phyloP scores from a whole-genome alignment of 108 stramenopile species.

The Ochromonas danica region DNA sequence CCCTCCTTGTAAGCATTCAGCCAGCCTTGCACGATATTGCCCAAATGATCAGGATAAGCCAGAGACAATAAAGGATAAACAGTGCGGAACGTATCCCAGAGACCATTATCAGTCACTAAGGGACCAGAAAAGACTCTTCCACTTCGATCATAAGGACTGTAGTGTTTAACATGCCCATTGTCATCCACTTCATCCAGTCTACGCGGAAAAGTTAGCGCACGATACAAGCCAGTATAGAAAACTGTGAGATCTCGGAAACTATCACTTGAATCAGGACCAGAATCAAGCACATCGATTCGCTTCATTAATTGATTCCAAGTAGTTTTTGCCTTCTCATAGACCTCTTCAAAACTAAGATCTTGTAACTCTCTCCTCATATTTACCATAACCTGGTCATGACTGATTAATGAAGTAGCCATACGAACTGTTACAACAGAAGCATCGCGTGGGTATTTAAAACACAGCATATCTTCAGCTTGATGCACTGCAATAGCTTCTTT shows the following conservation, averaged over 20 bases:
- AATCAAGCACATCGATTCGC: constrained; percentile 23
- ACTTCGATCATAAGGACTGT: constrained; percentile 30
- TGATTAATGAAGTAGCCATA: constrained; percentile 41
- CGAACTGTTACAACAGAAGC: constrained; percentile 17
- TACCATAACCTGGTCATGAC: constrained; percentile 23
- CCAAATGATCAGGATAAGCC: constrained; percentile 33
- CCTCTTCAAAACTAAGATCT: no score
- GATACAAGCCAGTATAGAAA: constrained; percentile 46
- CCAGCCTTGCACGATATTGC: constrained; percentile 40
- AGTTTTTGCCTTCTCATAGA: no score
- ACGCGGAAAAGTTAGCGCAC: constrained; percentile 44
- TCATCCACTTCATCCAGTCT: constrained; percentile 31
- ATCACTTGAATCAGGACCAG: background rate
- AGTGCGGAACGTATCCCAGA: constrained; percentile 51
- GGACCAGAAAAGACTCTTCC: constrained; percentile 8
- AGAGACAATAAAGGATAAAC: constrained; percentile 42
- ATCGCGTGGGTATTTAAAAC: background rate
- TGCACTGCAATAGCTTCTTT: background rate
- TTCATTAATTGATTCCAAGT: constrained; percentile 21
- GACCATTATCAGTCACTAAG: constrained; percentile 46
- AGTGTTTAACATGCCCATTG: constrained; percentile 32
- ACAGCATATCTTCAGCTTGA: background rate
- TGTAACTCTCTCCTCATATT: constrained; percentile 30
- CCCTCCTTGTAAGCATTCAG: constrained; percentile 41
- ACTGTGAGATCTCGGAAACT: background rate